Base-by-base conservation (phyloP, 192 early-diverging fungal species). In the Mortierella alpina region DNA sequence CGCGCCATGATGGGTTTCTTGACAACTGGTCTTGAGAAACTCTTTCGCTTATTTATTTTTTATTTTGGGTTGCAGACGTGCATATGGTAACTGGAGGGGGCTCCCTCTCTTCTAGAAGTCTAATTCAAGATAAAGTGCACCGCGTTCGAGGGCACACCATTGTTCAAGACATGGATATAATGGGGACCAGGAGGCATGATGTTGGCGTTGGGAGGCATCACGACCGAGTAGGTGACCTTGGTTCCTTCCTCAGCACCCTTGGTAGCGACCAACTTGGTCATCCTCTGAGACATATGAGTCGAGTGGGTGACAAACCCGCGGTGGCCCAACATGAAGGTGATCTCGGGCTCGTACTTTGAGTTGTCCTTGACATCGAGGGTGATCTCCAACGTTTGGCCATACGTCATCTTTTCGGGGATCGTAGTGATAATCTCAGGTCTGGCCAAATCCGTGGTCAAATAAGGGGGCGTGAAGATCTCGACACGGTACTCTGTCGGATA, bases 401-500 rank as follows among this genome's bases (percentile, higher is more conserved):
- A 84, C 13, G 41, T 67, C 49, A 77, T 31, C 12, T 14, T 51
- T 15, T 65, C 47, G 7, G 84, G 74, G 46, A 70, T 69, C 17
- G 6, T 15, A 12, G 48, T 66, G 46, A 78, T 42, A 53, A 88
- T 77, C 48, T 76, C 63, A 8, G 85, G 87, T 54, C 84, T 74
- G 2, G 67, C 62, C 59, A 75, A 49, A 15, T 66, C 62, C 7
- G 80, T 80, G 52, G 85, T 84, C 31, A 88, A 52, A 47, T 86
- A 88, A 20, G 87, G 85, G 49, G 87, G 87, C 20, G 85, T 86
- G 52, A 85, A 88, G 50, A 72, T 75, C 66, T 88, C 87, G 18
- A 85, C 85, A 50, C 87, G 83, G 73, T 85, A 89, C 59, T 89
- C 88, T 39, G 88, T 89, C 3, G 88, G 88, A 57, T 73, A 86